These are phyloP conservation scores for Dentipellis sp. DNA, from an alignment of 768 basidiomycete species.

Conservation along the genomic window DNA sequence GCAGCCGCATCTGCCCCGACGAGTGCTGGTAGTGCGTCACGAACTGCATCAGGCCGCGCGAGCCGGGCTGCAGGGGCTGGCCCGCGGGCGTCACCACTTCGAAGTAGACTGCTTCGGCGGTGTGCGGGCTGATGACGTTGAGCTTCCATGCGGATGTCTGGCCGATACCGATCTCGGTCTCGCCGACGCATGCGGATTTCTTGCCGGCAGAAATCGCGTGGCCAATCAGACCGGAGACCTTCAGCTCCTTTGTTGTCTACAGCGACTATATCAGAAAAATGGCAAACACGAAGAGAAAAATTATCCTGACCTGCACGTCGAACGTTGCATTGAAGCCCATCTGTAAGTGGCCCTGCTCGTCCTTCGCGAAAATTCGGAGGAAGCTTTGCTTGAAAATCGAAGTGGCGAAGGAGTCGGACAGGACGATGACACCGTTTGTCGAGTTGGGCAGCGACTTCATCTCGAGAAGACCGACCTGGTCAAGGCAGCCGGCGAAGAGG, in stretches of 20 bases:
- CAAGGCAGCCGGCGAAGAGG: slow-evolving; percentile 92
- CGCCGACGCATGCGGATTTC: slow-evolving; percentile 93
- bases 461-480: slow-evolving; percentile 95
- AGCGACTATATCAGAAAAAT: slow-evolving; percentile 2
- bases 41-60: slow-evolving; percentile 93
- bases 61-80: slow-evolving; percentile 81
- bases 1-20: slow-evolving; percentile 87
- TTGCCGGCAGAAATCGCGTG: slow-evolving; percentile 97
- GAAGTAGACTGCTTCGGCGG: slow-evolving; percentile 90
- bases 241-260: slow-evolving; percentile 96
- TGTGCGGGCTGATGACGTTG: slow-evolving; percentile 80
- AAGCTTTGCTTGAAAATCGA: slow-evolving; percentile 99
- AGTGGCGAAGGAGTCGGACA: slow-evolving; percentile 95
- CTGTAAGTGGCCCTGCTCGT: slow-evolving; percentile 81
- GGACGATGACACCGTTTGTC: slow-evolving; percentile 92
- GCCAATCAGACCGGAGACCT: slow-evolving; percentile 95
- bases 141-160: slow-evolving; percentile 99
- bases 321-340: slow-evolving; percentile 99
- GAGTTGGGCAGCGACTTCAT: slow-evolving; percentile 96
- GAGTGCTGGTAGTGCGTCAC: slow-evolving; percentile 98
- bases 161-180: slow-evolving; percentile 98
- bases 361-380: slow-evolving; percentile 87
- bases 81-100: slow-evolving; percentile 98
- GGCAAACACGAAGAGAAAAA: background rate
- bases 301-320: slow-evolving; percentile 73